phyloP scores from a whole-genome alignment of 495 filamentous ascomycete species.

The Hypoxylon intermedium region DNA sequence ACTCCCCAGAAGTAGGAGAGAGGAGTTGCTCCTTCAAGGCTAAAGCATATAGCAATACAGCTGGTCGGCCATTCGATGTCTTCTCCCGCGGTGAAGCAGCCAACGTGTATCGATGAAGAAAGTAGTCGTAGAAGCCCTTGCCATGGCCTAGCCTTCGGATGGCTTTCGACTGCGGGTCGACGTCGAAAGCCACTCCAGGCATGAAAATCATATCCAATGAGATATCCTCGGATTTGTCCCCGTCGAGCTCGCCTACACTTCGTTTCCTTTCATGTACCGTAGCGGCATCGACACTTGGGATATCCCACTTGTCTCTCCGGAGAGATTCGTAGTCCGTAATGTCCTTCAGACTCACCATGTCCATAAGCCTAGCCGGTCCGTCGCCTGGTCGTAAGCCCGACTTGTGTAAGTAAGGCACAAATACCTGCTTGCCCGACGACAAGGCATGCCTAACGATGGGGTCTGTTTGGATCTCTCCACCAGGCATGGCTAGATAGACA shows the following conservation, averaged over 20 bases:
- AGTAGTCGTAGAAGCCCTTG: slow-evolving; percentile 96
- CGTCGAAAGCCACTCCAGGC: slow-evolving; percentile 93
- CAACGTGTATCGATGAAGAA: slow-evolving; percentile 73
- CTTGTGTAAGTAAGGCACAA: slow-evolving; percentile 86
- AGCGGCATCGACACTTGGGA: slow-evolving; percentile 74
- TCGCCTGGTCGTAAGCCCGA: slow-evolving; percentile 51
- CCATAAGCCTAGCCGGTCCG: slow-evolving; percentile 75
- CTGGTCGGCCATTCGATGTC: slow-evolving; percentile 60
- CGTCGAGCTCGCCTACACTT: slow-evolving; percentile 66
- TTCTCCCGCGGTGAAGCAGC: slow-evolving; percentile 51
- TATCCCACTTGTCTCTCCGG: slow-evolving; percentile 85
- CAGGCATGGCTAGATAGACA: slow-evolving; percentile 92
- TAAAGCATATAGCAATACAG: slow-evolving; percentile 75
- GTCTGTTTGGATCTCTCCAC: slow-evolving; percentile 80
- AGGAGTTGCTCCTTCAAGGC: slow-evolving; percentile 89
- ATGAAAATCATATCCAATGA: slow-evolving; percentile 83
- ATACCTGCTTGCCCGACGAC: slow-evolving; percentile 77
- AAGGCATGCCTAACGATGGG: slow-evolving; percentile 83
- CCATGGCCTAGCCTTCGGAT: slow-evolving; percentile 88
- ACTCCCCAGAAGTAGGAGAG: slow-evolving; percentile 52
- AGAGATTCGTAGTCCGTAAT: slow-evolving; percentile 77
- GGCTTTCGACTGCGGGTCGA: slow-evolving; percentile 49
- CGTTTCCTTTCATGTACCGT: slow-evolving; percentile 70
- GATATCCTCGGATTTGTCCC: slow-evolving; percentile 53
- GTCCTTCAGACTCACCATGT: slow-evolving; percentile 83